Percentiles rank a stretch among this genome's conserved stretches.
phyloP scores from a whole-genome alignment of 2,329 filamentous ascomycete genomes.

The Claviceps quebecensis region DNA sequence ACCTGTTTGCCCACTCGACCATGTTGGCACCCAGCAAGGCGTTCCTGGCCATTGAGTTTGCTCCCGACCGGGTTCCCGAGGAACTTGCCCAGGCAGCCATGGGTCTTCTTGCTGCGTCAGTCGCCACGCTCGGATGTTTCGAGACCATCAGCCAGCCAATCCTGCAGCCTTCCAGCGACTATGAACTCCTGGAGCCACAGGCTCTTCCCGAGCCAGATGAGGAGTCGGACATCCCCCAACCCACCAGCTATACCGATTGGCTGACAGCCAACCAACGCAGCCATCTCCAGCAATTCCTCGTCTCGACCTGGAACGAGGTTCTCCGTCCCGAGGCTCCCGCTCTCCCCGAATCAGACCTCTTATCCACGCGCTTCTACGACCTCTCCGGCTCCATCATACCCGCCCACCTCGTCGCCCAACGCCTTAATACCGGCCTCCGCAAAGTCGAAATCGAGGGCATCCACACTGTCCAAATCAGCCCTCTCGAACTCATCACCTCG shows the following conservation, averaged over 20 bases:
- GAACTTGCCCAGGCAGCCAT: slow-evolving; percentile 31
- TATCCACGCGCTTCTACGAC: slow-evolving; percentile 35
- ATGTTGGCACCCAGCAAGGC: slow-evolving; percentile 22
- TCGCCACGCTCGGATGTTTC: slow-evolving; percentile 31
- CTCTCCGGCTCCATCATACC: slow-evolving; percentile 36
- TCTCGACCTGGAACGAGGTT: slow-evolving; percentile 29
- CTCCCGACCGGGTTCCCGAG: slow-evolving; percentile 27
- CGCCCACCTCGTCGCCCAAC: slow-evolving; percentile 30
- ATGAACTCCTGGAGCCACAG: slow-evolving; percentile 20
- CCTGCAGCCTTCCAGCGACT: slow-evolving; percentile 28
- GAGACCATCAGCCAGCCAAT: slow-evolving; percentile 32
- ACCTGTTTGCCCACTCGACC: slow-evolving; percentile 31
- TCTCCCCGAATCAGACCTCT: slow-evolving; percentile 27
- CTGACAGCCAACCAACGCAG: slow-evolving; percentile 27
- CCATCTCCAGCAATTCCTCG: slow-evolving; percentile 27
- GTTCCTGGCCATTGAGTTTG: slow-evolving; percentile 31
- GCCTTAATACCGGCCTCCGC: slow-evolving; percentile 29
- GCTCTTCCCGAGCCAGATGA: slow-evolving; percentile 24
- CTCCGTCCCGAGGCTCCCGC: slow-evolving; percentile 25
- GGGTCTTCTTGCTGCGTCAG: slow-evolving; percentile 29
- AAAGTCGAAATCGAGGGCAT: slow-evolving; percentile 22
- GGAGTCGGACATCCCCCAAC: slow-evolving; percentile 6
- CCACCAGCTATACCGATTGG: slow-evolving; percentile 8
- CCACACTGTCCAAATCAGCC: slow-evolving; percentile 25
- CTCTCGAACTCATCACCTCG: slow-evolving; percentile 35